These are phyloP conservation scores for Gossypium stocksii DNA, from an alignment of 345 rosid genomes.

Conservation along the genomic window DNA sequence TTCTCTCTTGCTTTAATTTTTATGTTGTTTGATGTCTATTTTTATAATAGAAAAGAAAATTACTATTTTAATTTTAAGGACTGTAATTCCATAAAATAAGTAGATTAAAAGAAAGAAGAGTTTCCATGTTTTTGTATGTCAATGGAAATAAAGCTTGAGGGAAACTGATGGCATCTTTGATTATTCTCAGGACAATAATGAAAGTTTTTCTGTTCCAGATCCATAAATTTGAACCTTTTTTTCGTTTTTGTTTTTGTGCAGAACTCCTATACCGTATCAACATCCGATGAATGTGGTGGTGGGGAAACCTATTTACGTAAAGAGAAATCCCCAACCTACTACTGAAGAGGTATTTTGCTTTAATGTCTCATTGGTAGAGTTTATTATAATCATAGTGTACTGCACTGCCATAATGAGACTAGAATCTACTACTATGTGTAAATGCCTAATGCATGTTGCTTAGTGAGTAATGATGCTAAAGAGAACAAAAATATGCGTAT, in stretches of 20 bases:
- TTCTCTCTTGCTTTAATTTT: too few relatives aligned
- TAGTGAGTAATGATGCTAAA: background rate
- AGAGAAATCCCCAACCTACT: constrained; percentile 58
- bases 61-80: too few relatives aligned
- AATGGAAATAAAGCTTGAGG: too few relatives aligned
- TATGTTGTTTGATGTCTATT: too few relatives aligned
- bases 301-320: constrained; percentile 71
- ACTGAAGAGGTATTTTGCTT: constrained; percentile 62
- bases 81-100: too few relatives aligned
- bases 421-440: background rate
- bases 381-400: background rate
- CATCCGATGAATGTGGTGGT: constrained; percentile 76
- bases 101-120: too few relatives aligned
- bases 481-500: background rate
- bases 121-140: too few relatives aligned
- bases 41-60: too few relatives aligned
- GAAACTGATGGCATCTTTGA: background rate
- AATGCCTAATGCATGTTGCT: background rate
- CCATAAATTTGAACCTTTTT: too few relatives aligned
- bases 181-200: background rate
- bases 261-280: constrained; percentile 63
- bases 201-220: background rate
- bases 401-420: background rate
- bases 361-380: background rate
- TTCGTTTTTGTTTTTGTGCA: constrained; percentile 25